Percentiles rank a stretch among this genome's conserved stretches.
Evolutionary conservation across 352 stramenopile species (phyloP).

Genomic region (Globisporangium viniferum): DNA sequence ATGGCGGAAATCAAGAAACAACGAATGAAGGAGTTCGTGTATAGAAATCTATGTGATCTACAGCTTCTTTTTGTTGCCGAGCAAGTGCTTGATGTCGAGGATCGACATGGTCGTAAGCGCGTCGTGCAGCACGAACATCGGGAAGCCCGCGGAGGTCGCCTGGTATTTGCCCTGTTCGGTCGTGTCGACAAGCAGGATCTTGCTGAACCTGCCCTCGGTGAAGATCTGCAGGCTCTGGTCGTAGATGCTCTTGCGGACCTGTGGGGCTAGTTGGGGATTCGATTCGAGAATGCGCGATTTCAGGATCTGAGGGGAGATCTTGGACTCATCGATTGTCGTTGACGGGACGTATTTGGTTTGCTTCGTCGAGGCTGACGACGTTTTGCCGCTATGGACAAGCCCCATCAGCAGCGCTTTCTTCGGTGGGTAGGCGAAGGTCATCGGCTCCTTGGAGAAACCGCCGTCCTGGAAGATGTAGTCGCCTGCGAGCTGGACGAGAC

Average conservation of each 20-base stretch:
- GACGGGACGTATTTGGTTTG: background rate
- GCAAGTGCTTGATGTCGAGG: conserved; percentile 32
- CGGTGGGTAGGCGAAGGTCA: conserved; percentile 32
- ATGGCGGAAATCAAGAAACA: background rate
- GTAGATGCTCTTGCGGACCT: conserved; percentile 3
- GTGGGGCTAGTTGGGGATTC: background rate
- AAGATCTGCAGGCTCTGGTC: conserved; percentile 1
- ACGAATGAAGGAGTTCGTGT: background rate
- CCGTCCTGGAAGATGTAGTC: conserved; percentile 49
- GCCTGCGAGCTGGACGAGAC: conserved; percentile 33
- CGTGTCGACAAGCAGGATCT: conserved; percentile 26
- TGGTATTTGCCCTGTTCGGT: conserved; percentile 19
- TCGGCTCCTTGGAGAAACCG: conserved; percentile 29
- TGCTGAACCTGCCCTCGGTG: conserved; percentile 10
- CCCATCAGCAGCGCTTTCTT: conserved; percentile 36
- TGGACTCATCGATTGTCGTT: background rate
- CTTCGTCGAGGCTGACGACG: background rate
- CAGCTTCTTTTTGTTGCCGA: conserved; percentile 25
- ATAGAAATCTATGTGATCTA: conserved; percentile 2
- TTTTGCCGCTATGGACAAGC: conserved; percentile 18
- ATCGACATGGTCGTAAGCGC: conserved; percentile 26
- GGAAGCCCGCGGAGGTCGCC: conserved; percentile 7
- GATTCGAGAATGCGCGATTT: background rate
- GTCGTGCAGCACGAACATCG: conserved; percentile 27
- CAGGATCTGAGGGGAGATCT: background rate